Base-by-base conservation (phyloP, 2,329 filamentous ascomycete species). In the Talaromyces pinophilus region DNA sequence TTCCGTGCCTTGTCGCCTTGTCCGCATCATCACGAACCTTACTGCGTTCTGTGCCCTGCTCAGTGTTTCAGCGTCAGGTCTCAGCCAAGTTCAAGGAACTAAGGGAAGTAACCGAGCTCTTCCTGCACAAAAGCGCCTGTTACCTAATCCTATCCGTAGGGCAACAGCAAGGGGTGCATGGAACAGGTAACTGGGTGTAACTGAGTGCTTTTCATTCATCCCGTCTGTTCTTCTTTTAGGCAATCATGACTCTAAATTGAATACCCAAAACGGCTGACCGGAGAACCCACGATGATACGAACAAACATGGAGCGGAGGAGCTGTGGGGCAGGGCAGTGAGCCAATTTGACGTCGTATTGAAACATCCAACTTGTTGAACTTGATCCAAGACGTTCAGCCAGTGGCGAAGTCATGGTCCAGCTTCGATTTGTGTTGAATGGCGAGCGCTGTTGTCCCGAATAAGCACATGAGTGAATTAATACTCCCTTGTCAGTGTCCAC, bases 261-360 rank as follows among this genome's bases (percentile, higher is more conserved):
- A 35, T 63, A 52, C 65, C 65, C 61, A 50, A 66, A 67, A 63
- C 25, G 61, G 65, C 35, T 67, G 65, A 67, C 65, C 65, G 65
- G 65, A 38, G 59, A 62, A 19, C 38, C 25, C 52, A 59, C 28
- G 44, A 62, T 57, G 22, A 46, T 46, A 60, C 28, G 15, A 8
- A 40, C 35, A 11, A 54, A 33, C 50, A n/a, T 52, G 48, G 48
- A 28, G 25, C 15, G 25, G 25, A 30, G 15, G 33, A 48, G n/a
- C 61, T 44, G 48, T 63, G 61, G 59, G 33, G 63, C 50, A 30
- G 25, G 48, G 48, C 15, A 30, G 25, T 30, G 59, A 35, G 62
- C 50, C 22, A 25, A 25, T 35, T 38, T 59, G 62, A 59, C 17
- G 63, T 55, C 63, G 63, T 55, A 54, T 54, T 62, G 59, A 19